Evolutionary conservation across 2,329 filamentous ascomycete species (phyloP).

Genomic region (Nemania abortiva): DNA sequence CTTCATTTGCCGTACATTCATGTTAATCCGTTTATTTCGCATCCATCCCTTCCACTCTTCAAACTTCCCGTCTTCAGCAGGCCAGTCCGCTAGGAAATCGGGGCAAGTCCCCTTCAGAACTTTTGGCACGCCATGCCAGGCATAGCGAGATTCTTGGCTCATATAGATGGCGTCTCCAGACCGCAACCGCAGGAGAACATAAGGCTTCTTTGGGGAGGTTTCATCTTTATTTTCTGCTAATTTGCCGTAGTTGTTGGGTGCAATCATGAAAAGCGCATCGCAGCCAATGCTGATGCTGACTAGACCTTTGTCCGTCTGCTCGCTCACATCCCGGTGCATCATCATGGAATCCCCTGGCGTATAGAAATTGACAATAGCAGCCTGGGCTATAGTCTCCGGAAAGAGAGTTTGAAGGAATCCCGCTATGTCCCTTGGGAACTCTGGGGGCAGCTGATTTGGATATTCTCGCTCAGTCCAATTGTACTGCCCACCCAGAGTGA

Average conservation of each 20-base stretch:
- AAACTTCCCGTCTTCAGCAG: slow-evolving; percentile 67
- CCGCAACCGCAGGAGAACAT: slow-evolving; percentile 74
- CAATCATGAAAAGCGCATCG: slow-evolving; percentile 88
- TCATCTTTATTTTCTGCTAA: slow-evolving; percentile 14
- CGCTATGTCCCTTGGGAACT: slow-evolving; percentile 80
- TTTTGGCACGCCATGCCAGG: slow-evolving; percentile 96
- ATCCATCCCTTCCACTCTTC: slow-evolving; percentile 88
- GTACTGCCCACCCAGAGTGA: slow-evolving; percentile 94
- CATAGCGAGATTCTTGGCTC: slow-evolving; percentile 82
- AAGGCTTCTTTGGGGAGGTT: slow-evolving; percentile 56
- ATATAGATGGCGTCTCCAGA: slow-evolving; percentile 95
- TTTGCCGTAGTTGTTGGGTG: slow-evolving; percentile 61
- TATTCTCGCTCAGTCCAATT: slow-evolving; percentile 93
- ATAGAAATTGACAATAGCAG: slow-evolving; percentile 95
- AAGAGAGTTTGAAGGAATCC: slow-evolving; percentile 77
- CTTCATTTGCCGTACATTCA: slow-evolving; percentile 93
- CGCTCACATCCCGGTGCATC: slow-evolving; percentile 93
- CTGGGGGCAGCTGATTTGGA: slow-evolving; percentile 73
- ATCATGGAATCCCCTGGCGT: slow-evolving; percentile 90
- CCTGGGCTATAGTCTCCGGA: slow-evolving; percentile 81
- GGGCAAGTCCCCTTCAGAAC: slow-evolving; percentile 85
- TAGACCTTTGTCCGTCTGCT: slow-evolving; percentile 81
- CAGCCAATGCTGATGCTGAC: slow-evolving; percentile 91
- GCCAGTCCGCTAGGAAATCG: slow-evolving; percentile 79
- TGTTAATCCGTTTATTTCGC: slow-evolving; percentile 85